Conservation (phyloP, 495 filamentous ascomycete genomes). For the Daldinia childiae region DNA sequence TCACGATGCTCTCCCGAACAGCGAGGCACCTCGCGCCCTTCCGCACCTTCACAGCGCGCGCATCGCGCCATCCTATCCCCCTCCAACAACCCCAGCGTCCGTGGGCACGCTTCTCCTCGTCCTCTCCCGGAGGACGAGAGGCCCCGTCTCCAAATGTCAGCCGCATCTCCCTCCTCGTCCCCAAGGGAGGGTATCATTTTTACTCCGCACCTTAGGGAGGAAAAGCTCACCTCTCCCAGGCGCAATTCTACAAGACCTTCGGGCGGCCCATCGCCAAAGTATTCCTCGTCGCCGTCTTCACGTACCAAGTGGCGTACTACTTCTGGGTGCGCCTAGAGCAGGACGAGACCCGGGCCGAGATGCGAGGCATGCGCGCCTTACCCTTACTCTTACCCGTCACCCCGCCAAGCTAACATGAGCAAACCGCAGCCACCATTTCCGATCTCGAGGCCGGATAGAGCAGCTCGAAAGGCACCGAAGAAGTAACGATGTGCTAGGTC, state of each 20-base stretch:
- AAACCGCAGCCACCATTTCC: constrained; percentile 42
- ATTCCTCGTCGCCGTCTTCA: constrained; percentile 84
- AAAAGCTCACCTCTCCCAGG: constrained; percentile 52
- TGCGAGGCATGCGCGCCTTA: constrained; percentile 52
- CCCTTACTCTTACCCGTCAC: neutral
- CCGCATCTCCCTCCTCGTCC: neutral
- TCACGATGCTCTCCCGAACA: constrained; percentile 32
- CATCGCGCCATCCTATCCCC: neutral
- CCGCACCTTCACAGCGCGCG: constrained; percentile 14
- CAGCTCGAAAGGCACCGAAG: constrained; percentile 43
- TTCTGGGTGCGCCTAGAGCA: constrained; percentile 87
- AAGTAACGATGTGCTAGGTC: neutral
- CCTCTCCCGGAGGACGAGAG: constrained; percentile 11
- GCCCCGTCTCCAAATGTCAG: constrained; percentile 40
- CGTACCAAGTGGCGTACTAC: constrained; percentile 88
- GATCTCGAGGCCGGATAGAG: constrained; percentile 47
- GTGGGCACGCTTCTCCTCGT: constrained; percentile 35
- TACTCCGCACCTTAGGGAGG: neutral
- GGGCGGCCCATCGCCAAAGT: constrained; percentile 82
- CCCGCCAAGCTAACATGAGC: constrained; percentile 15
- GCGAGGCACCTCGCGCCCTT: constrained; percentile 21
- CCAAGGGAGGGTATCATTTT: too few relatives aligned
- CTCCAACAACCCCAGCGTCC: constrained; percentile 24
- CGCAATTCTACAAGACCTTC: constrained; percentile 81
- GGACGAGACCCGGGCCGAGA: constrained; percentile 72